These are phyloP conservation scores for Cystofilobasidium macerans DNA, from an alignment of 768 basidiomycete genomes.

Conservation along the genomic window DNA sequence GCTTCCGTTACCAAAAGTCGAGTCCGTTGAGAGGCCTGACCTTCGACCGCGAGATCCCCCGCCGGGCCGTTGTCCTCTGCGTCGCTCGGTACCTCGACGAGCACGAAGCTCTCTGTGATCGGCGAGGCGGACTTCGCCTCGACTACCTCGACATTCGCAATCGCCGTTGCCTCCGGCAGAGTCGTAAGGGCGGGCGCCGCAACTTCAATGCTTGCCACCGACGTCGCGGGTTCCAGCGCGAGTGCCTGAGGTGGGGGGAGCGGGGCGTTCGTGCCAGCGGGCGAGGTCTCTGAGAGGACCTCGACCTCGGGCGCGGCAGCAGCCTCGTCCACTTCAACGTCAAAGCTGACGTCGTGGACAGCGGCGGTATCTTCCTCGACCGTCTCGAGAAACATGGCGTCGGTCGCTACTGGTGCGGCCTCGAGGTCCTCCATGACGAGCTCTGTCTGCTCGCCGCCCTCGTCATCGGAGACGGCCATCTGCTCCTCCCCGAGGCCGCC, in stretches of 20 bases:
- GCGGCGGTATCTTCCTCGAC: neutral
- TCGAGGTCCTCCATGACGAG: neutral
- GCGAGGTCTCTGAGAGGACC: neutral
- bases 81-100: slow-evolving; percentile 10
- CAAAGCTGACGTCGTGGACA: neutral
- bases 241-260: too few species aligned
- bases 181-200: too few species aligned
- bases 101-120: slow-evolving; percentile 1
- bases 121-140: neutral
- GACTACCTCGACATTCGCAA: too few species aligned
- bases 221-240: too few species aligned
- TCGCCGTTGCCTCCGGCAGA: too few species aligned
- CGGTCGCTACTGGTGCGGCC: neutral
- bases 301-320: neutral
- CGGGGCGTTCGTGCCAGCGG: neutral
- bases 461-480: neutral
- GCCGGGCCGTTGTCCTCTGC: neutral
- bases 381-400: neutral
- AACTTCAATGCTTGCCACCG: too few species aligned
- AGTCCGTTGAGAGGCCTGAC: neutral
- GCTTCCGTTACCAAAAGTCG: too few species aligned
- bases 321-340: neutral
- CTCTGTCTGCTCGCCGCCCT: neutral
- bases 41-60: neutral
- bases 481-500: neutral